Conservation (phyloP, 2,329 filamentous ascomycete species). For the Trichoderma arundinaceum region DNA sequence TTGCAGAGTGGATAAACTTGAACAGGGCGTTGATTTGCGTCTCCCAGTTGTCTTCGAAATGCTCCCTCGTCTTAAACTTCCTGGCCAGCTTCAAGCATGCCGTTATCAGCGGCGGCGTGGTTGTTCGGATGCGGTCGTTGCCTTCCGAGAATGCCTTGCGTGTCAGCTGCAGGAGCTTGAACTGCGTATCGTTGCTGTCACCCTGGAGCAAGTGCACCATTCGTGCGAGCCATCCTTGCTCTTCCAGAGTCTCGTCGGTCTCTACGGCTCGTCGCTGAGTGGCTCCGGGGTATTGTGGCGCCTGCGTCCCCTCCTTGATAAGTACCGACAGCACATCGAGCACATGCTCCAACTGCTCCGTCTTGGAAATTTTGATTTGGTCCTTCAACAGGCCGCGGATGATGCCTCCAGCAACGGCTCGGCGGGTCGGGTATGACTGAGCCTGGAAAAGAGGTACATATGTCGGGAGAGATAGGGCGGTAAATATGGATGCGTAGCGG, state of each 20-base stretch:
- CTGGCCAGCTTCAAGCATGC: conserved; percentile 87
- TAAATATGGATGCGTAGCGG: conserved; percentile 92
- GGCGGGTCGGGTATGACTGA: conserved; percentile 89
- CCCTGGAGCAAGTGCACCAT: conserved; percentile 87
- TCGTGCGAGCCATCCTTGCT: conserved; percentile 95
- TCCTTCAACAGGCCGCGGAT: conserved; percentile 82
- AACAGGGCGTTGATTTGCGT: conserved; percentile 76
- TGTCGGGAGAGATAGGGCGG: conserved; percentile 88
- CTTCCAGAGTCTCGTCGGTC: conserved; percentile 96
- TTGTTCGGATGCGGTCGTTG: conserved; percentile 94
- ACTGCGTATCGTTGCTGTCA: conserved; percentile 89
- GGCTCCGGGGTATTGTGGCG: conserved; percentile 80
- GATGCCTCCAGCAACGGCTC: conserved; percentile 89
- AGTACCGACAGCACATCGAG: conserved; percentile 87
- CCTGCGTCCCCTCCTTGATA: conserved; percentile 89
- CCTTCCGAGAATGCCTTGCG: conserved; percentile 88
- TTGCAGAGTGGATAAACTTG: conserved; percentile 90
- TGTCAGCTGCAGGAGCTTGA: conserved; percentile 87
- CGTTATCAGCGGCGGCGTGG: conserved; percentile 89
- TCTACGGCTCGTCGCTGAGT: conserved; percentile 77
- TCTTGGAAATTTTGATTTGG: conserved; percentile 77
- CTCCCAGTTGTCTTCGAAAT: conserved; percentile 72
- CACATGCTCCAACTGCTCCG: conserved; percentile 83
- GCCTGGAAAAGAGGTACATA: conserved; percentile 89
- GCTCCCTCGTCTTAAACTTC: conserved; percentile 87